Evolutionary conservation across 2,329 filamentous ascomycete genomes (phyloP).

Genomic region (Venturia effusa): DNA sequence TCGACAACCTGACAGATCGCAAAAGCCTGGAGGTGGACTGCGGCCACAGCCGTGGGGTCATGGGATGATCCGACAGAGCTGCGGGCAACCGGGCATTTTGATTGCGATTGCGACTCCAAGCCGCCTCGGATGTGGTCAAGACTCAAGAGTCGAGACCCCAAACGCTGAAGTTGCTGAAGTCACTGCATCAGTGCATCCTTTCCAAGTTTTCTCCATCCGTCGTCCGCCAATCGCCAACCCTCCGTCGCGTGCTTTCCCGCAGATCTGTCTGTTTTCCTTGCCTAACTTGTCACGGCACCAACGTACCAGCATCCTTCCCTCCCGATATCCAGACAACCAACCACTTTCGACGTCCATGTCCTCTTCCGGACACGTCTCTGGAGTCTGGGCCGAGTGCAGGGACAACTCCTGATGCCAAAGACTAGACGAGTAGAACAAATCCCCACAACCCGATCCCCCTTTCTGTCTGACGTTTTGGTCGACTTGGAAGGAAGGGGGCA

Average conservation of each 20-base stretch:
- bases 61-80: no score
- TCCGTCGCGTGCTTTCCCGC: neutral
- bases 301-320: neutral
- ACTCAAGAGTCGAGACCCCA: no score
- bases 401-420: neutral
- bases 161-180: no score
- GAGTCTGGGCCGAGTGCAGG: neutral
- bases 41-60: no score
- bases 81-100: no score
- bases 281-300: neutral
- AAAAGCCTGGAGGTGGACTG: no score
- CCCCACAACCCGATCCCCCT: neutral
- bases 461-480: neutral
- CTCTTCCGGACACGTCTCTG: neutral
- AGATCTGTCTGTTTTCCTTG: neutral
- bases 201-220: neutral
- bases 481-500: neutral
- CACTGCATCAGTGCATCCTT: no score
- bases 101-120: no score
- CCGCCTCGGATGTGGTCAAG: no score
- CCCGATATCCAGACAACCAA: neutral
- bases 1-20: no score
- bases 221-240: neutral
- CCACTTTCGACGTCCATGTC: neutral
- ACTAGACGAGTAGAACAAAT: neutral